phyloP scores from a whole-genome alignment of 176 grass and related monocot species.

The Alopecurus myosuroides region DNA sequence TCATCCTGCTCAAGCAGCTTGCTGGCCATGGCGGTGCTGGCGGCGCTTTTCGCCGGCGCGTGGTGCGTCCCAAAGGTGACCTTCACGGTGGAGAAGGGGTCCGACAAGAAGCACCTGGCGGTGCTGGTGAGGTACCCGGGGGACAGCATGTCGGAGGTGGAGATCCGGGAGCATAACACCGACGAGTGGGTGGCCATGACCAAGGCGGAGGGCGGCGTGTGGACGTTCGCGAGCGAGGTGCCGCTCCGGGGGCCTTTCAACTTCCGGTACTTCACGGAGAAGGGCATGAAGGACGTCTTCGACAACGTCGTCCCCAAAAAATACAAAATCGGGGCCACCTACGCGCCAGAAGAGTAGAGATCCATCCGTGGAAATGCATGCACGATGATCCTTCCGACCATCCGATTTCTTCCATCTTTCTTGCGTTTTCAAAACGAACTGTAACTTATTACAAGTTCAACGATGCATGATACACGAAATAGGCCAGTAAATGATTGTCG shows the following conservation, averaged over 20 bases:
- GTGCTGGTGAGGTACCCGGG: background rate
- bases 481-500: too few species aligned
- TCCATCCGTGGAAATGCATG: too few species aligned
- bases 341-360: background rate
- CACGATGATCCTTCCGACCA: too few species aligned
- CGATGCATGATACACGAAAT: too few species aligned
- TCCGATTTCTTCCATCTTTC: too few species aligned
- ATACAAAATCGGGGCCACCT: background rate
- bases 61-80: background rate
- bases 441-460: too few species aligned
- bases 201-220: background rate
- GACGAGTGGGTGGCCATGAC: background rate
- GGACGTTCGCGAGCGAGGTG: background rate
- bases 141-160: background rate
- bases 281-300: background rate
- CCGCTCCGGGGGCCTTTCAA: background rate
- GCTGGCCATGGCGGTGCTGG: background rate
- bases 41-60: background rate
- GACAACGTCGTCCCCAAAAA: background rate
- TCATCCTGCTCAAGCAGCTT: background rate
- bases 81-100: background rate
- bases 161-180: background rate
- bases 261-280: background rate
- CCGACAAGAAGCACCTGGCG: background rate
- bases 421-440: too few species aligned